Evolutionary conservation across 805 yeast species (phyloP).

Genomic region (Spathaspora girioi): DNA sequence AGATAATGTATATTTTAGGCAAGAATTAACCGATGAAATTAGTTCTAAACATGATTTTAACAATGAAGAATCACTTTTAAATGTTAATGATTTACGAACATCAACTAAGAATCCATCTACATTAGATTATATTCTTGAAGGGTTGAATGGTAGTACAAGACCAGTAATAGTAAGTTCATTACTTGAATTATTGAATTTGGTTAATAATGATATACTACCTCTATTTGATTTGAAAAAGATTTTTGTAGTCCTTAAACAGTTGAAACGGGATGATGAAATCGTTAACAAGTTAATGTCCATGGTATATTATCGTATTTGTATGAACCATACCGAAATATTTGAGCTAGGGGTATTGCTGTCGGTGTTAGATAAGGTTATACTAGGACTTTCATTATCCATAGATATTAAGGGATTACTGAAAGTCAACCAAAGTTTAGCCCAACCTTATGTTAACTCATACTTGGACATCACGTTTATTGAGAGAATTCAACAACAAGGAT

Average conservation of each 20-base stretch:
- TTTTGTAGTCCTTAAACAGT: not conserved
- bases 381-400: not conserved
- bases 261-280: not conserved
- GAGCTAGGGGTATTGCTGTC: not conserved
- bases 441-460: not conserved
- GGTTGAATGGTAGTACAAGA: slow-evolving; percentile 6
- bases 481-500: not conserved
- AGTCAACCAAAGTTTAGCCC: not conserved
- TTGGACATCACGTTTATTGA: not conserved
- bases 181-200: not conserved
- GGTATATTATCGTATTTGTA: not conserved
- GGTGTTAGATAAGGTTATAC: not conserved
- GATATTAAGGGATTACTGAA: not conserved
- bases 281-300: not conserved
- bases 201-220: too few relatives aligned
- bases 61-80: slow-evolving; percentile 4
- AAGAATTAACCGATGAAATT: not conserved
- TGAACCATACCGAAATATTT: not conserved
- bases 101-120: not conserved
- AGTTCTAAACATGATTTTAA: slow-evolving; percentile 5
- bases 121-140: slow-evolving; percentile 13
- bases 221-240: not conserved
- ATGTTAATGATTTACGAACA: slow-evolving; percentile 17
- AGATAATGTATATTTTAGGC: not conserved
- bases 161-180: not conserved